A percentile compares a stretch with the other conserved stretches of the same genome.
Evolutionary conservation across 1,284 basidiomycete species (phyloP).

Genomic region (Trametes versicolor): DNA sequence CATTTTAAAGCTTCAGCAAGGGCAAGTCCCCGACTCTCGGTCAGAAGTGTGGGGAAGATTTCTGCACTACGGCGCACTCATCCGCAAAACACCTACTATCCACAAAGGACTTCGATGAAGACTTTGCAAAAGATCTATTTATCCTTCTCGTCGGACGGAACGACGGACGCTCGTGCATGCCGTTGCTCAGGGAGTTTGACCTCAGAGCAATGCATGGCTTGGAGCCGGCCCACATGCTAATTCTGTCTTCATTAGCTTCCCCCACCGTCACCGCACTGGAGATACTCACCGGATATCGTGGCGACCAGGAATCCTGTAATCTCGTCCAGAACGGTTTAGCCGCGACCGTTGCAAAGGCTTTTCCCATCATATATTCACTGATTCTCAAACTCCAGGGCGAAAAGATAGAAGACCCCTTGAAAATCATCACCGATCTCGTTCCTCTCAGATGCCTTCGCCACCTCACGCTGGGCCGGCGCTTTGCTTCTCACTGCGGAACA

Average conservation of each 20-base stretch:
- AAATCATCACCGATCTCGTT: background rate
- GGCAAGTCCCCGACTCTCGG: no score
- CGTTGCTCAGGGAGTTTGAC: background rate
- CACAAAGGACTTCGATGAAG: background rate
- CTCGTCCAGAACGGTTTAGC: background rate
- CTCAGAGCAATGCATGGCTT: background rate
- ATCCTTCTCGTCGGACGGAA: background rate
- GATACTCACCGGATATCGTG: background rate
- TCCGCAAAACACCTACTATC: background rate
- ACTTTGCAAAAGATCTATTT: background rate
- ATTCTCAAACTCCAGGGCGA: background rate
- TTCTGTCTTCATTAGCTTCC: background rate
- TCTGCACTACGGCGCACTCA: background rate
- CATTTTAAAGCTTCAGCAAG: background rate
- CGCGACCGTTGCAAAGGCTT: background rate
- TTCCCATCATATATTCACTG: background rate
- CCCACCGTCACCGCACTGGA: background rate
- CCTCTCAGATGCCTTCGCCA: background rate
- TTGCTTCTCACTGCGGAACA: background rate
- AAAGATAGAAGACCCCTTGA: background rate
- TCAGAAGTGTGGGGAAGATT: background rate
- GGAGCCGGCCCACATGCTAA: background rate
- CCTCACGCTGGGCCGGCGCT: background rate
- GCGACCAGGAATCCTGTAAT: background rate
- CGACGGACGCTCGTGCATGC: background rate